Evolutionary conservation across 768 basidiomycete genomes (phyloP).

Genomic region (Sutorius australiensis): DNA sequence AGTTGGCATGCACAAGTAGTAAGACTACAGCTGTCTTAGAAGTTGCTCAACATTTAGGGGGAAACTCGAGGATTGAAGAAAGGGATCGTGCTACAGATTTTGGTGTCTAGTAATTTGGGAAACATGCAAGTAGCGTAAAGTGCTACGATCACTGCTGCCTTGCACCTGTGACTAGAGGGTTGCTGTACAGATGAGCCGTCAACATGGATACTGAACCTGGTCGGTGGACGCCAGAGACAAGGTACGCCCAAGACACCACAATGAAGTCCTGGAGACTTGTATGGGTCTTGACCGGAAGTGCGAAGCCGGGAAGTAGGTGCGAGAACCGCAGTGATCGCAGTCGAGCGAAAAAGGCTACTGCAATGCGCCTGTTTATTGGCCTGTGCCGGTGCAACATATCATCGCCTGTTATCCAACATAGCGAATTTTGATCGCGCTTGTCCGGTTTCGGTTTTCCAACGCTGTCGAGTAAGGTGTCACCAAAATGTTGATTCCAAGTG

Average conservation of each 20-base stretch:
- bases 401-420: slow-evolving; percentile 54
- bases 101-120: not conserved
- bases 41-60: not conserved
- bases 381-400: slow-evolving; percentile 9
- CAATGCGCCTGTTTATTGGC: slow-evolving; percentile 19
- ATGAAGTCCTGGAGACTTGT: slow-evolving; percentile 9
- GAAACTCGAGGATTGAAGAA: not conserved
- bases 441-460: slow-evolving; percentile 64
- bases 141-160: slow-evolving; percentile 9
- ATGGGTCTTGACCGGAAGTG: slow-evolving; percentile 19
- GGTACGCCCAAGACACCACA: slow-evolving; percentile 15
- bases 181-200: slow-evolving; percentile 16
- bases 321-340: slow-evolving; percentile 20
- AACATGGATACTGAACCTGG: slow-evolving; percentile 17
- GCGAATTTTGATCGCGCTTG: slow-evolving; percentile 71
- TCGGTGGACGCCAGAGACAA: slow-evolving; percentile 6
- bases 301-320: slow-evolving; percentile 20
- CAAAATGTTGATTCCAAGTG: not conserved
- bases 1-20: no score
- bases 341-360: slow-evolving; percentile 20
- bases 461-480: slow-evolving; percentile 36
- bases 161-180: slow-evolving; percentile 5
- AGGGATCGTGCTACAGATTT: not conserved
- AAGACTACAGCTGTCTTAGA: no score
- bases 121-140: slow-evolving; percentile 5